Evolutionary conservation across 306 rosid genomes (phyloP).

Genomic region (Sindora glabra): DNA sequence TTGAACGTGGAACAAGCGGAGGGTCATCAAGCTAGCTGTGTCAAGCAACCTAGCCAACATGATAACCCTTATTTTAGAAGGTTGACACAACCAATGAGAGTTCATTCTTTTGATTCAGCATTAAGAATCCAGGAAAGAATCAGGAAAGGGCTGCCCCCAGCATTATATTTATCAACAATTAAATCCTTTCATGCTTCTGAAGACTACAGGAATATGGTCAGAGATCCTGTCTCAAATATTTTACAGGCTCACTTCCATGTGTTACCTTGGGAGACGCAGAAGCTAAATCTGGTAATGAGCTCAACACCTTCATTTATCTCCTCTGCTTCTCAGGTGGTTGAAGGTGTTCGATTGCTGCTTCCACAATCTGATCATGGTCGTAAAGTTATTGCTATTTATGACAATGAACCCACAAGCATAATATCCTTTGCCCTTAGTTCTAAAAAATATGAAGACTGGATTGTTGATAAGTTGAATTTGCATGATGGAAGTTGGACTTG

Average conservation of each 20-base stretch:
- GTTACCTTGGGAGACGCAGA: conserved; percentile 64
- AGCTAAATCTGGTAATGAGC: conserved; percentile 43
- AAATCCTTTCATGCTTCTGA: conserved; percentile 89
- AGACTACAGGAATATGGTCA: conserved; percentile 72
- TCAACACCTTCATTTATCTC: conserved; percentile 61
- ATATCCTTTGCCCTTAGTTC: conserved; percentile 86
- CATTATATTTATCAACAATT: conserved; percentile 46
- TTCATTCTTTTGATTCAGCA: conserved; percentile 88
- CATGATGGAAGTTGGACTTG: conserved; percentile 40
- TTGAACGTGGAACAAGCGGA: conserved; percentile 26
- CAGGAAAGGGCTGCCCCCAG: conserved; percentile 45
- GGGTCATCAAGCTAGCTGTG: conserved; percentile 26
- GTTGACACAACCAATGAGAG: conserved; percentile 50
- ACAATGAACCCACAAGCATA: conserved; percentile 85
- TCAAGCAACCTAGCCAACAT: conserved; percentile 17
- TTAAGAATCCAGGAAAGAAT: conserved; percentile 56
- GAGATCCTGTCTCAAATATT: conserved; percentile 62
- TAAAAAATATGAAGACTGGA: conserved; percentile 72
- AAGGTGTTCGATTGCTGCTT: conserved; percentile 81
- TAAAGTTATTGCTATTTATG: conserved; percentile 84
- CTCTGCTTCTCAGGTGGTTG: conserved; percentile 52
- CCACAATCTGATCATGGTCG: conserved; percentile 51
- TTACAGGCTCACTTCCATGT: conserved; percentile 39
- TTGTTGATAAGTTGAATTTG: conserved; percentile 46
- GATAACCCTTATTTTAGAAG: conserved; percentile 45